Evolutionary conservation across 1,139 yeast species (phyloP).

Genomic region (Martiniozyma asiatica): DNA sequence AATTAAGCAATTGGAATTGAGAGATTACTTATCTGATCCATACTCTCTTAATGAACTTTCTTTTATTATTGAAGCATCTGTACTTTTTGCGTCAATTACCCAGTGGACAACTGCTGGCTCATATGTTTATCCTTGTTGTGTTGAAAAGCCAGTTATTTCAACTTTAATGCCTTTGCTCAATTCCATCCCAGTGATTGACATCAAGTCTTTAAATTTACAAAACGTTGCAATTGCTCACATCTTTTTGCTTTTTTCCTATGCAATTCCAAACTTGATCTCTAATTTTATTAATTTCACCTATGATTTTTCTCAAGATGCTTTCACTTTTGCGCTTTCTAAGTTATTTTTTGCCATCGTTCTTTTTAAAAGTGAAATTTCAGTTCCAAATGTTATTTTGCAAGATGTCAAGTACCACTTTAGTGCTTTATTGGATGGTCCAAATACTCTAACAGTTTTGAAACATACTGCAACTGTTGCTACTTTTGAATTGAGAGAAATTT

Average conservation of each 20-base stretch:
- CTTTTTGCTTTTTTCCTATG: slow-evolving; percentile 33
- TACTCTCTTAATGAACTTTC: slow-evolving; percentile 35
- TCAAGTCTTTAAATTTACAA: slow-evolving; percentile 25
- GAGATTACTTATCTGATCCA: slow-evolving; percentile 39
- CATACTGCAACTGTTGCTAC: slow-evolving; percentile 27
- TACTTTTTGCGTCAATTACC: no score
- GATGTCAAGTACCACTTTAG: slow-evolving; percentile 27
- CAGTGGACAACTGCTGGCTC: slow-evolving; percentile 16
- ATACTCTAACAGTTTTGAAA: slow-evolving; percentile 8
- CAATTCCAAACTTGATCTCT: slow-evolving; percentile 31
- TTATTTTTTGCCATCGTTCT: slow-evolving; percentile 32
- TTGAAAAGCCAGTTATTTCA: no score
- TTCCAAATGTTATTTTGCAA: slow-evolving; percentile 24
- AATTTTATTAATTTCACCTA: slow-evolving; percentile 40
- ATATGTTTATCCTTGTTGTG: no score
- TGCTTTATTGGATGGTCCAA: slow-evolving; percentile 25
- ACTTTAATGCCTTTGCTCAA: no score
- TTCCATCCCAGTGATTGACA: slow-evolving; percentile 28
- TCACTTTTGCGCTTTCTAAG: slow-evolving; percentile 38
- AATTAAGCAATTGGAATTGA: slow-evolving; percentile 29
- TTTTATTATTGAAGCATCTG: slow-evolving; percentile 30
- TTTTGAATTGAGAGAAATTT: slow-evolving; percentile 24
- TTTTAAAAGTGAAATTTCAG: slow-evolving; percentile 24
- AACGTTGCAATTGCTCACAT: slow-evolving; percentile 26
- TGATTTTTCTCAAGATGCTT: slow-evolving; percentile 41